Evolutionary conservation across 1,139 yeast species (phyloP), one percentile per base, ranked within the genome.

Genomic region (Geotrichum histeridarum): DNA sequence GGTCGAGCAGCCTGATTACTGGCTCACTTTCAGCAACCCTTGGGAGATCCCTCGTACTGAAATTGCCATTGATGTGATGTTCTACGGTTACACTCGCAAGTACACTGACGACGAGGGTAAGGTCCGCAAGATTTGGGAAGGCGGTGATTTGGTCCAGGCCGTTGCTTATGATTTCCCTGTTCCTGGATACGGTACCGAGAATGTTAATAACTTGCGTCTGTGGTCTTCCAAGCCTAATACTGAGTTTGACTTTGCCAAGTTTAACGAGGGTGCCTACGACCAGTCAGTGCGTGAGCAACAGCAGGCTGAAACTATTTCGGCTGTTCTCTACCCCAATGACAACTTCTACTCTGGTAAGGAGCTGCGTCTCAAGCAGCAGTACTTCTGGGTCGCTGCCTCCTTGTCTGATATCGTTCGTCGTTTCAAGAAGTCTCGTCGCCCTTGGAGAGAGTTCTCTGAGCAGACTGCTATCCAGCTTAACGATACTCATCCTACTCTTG

Each of bases 321-420:
- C 96, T 4, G 96, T 89, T 12, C 76, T 89, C 66, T 90, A 90
- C 71, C 96, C 96, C 58, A 90, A 90, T 70, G 96, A 90, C 70
- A 90, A 90, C 70, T 90, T 90, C 69, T 86, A 87, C 67, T 80
- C 83, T 60, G 98, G 98, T 64, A 91, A 91, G 72, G 96, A 88
- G 67, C 78, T 91, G 67, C 83, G 98, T 70, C 81, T 91, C 70
- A 91, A 90, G 72, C 97, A 91, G 73, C 97, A 91, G 72, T 91
- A 88, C 73, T 91, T 91, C 72, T 91, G 98, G 98, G 96, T 91
- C 54, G 84, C 95, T 51, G 97, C 97, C 47, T 87, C 96, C 8
- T 78, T 91, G 61, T 90, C 86, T 65, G 98, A 91, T 70, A 90
- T 91, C 64, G 82, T 90, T 49, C 84, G 97, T 69, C 81, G 98